Conservation (phyloP, 768 basidiomycete species). For the Suillus cothurnatus region DNA sequence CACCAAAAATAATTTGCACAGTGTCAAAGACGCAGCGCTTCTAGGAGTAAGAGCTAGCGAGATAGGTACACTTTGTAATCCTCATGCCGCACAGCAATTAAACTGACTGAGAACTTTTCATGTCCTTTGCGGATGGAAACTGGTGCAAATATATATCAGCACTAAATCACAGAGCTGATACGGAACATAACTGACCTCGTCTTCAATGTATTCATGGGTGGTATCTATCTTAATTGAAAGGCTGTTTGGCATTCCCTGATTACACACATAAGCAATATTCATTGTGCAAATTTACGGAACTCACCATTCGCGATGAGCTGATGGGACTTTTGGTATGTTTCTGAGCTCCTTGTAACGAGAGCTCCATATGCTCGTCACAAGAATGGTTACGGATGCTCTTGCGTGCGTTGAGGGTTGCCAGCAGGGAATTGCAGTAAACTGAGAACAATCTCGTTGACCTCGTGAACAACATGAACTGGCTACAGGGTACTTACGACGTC, state of each 20-base stretch:
- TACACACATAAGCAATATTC: background rate
- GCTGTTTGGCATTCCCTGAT: slow-evolving; percentile 39
- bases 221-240: slow-evolving; percentile 70
- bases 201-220: slow-evolving; percentile 49
- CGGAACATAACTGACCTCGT: slow-evolving; percentile 28
- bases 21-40: background rate
- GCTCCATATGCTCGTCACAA: background rate
- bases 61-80: slow-evolving; percentile 1
- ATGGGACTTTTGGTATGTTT: slow-evolving; percentile 9
- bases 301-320: slow-evolving; percentile 15
- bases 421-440: slow-evolving; percentile 59
- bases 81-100: background rate
- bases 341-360: slow-evolving; percentile 3
- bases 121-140: background rate
- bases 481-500: slow-evolving; percentile 45
- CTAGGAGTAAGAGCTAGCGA: background rate
- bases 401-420: slow-evolving; percentile 54
- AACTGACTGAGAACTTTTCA: background rate
- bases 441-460: slow-evolving; percentile 5
- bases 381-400: slow-evolving; percentile 41
- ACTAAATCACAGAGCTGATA: background rate
- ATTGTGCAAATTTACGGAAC: background rate
- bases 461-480: background rate
- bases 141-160: background rate
- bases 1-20: background rate